A percentile compares a stretch with the other conserved stretches of the same genome.
phyloP scores from a whole-genome alignment of 495 filamentous ascomycete species.

The Bombardia bombarda region DNA sequence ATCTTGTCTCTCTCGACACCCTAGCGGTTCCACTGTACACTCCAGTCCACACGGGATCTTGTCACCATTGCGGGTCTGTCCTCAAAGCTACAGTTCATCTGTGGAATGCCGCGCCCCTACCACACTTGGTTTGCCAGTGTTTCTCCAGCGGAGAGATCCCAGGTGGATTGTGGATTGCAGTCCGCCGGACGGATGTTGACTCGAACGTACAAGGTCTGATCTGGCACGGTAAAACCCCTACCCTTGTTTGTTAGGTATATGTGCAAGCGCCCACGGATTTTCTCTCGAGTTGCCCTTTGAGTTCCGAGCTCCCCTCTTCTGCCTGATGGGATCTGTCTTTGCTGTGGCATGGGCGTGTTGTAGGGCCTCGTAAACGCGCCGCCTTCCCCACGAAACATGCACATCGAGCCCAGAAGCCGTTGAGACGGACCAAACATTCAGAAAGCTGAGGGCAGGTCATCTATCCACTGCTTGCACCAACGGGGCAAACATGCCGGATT shows the following conservation, averaged over 20 bases:
- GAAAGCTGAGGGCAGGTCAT: neutral
- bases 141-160: neutral
- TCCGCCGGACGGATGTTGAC: slow-evolving; percentile 9
- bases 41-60: slow-evolving; percentile 12
- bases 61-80: slow-evolving; percentile 4
- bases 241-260: slow-evolving; percentile 3
- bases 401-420: neutral
- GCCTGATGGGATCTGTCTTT: slow-evolving; percentile 1
- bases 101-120: neutral
- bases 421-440: slow-evolving; percentile 1
- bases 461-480: neutral
- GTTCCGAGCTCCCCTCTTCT: slow-evolving; percentile 2
- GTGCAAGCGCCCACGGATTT: neutral
- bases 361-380: slow-evolving; percentile 4
- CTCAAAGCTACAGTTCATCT: neutral
- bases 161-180: slow-evolving; percentile 2
- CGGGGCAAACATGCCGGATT: neutral
- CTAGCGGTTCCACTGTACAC: slow-evolving; percentile 7
- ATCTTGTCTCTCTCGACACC: slow-evolving; percentile 1
- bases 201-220: slow-evolving; percentile 12
- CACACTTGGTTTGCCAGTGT: neutral
- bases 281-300: neutral
- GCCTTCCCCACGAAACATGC: neutral
- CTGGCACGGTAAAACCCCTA: slow-evolving; percentile 11
- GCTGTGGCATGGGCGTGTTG: slow-evolving; percentile 2